These are phyloP conservation scores for Rhodosporidiobolus sp. DNA, from an alignment of 768 basidiomycete species.

Conservation along the genomic window DNA sequence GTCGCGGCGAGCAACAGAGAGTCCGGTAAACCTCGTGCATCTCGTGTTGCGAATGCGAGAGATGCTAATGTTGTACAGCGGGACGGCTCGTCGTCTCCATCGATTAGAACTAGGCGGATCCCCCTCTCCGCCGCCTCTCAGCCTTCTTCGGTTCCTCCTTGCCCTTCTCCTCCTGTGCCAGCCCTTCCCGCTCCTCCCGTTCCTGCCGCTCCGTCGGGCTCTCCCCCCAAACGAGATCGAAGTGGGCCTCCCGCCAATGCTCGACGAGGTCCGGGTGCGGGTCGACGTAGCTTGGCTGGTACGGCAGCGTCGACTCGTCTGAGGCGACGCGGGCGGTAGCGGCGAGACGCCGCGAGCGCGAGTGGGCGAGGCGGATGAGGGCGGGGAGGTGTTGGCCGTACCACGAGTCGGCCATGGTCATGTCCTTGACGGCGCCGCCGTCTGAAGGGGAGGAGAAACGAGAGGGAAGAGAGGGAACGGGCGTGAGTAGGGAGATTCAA, in stretches of 20 bases:
- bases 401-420: constrained; percentile 10
- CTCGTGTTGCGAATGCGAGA: no score
- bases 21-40: no score
- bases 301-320: not conserved
- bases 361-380: not conserved
- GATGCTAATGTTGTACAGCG: no score
- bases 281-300: not conserved
- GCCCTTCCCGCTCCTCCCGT: no score
- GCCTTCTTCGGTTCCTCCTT: no score
- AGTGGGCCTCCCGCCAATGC: not conserved
- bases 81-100: no score
- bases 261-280: constrained; percentile 1
- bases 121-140: no score
- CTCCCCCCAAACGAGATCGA: no score
- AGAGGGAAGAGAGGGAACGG: not conserved
- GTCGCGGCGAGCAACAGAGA: no score
- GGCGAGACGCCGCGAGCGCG: not conserved
- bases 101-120: no score
- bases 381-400: constrained; percentile 10
- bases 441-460: not conserved
- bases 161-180: no score
- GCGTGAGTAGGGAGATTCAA: not conserved
- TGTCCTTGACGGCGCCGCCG: constrained; percentile 1
- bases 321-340: not conserved
- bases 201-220: no score